Percentiles rank a stretch among this genome's conserved stretches.
These are phyloP conservation scores for Pestalotiopsis sp. DNA, from an alignment of 2,329 filamentous ascomycete genomes.

Conservation along the genomic window DNA sequence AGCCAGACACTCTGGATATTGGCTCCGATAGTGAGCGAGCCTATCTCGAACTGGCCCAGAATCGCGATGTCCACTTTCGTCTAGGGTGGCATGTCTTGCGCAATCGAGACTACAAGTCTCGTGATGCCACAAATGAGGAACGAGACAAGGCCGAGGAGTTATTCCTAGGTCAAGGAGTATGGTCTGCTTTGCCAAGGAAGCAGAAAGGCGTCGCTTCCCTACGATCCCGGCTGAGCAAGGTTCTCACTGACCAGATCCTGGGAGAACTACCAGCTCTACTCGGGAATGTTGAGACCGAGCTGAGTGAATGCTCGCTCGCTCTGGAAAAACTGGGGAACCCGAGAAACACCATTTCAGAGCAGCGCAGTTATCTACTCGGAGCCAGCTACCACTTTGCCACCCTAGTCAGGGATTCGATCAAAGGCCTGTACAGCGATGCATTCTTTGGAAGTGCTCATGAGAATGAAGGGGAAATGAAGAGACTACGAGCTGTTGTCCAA, in stretches of 20 bases:
- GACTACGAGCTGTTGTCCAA: constrained; percentile 28
- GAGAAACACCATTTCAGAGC: constrained; percentile 22
- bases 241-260: constrained; percentile 29
- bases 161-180: constrained; percentile 18
- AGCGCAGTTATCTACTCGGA: constrained; percentile 31
- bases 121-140: constrained; percentile 15
- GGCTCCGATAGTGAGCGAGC: constrained; percentile 40
- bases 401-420: constrained; percentile 25
- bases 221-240: constrained; percentile 25
- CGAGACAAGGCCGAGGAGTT: constrained; percentile 14
- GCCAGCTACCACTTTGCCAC: constrained; percentile 28
- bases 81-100: constrained; percentile 55
- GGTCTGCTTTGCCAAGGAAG: constrained; percentile 13
- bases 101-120: constrained; percentile 32
- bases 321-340: constrained; percentile 26
- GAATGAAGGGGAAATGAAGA: constrained; percentile 17
- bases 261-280: constrained; percentile 32
- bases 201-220: constrained; percentile 23
- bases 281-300: constrained; percentile 28
- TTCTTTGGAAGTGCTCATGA: constrained; percentile 29
- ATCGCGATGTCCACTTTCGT: constrained; percentile 44
- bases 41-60: constrained; percentile 43
- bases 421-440: constrained; percentile 28
- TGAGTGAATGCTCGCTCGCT: constrained; percentile 20
- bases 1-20: constrained; percentile 37